Conservation (phyloP, 257 asterid species). For the Asclepias syriaca region DNA sequence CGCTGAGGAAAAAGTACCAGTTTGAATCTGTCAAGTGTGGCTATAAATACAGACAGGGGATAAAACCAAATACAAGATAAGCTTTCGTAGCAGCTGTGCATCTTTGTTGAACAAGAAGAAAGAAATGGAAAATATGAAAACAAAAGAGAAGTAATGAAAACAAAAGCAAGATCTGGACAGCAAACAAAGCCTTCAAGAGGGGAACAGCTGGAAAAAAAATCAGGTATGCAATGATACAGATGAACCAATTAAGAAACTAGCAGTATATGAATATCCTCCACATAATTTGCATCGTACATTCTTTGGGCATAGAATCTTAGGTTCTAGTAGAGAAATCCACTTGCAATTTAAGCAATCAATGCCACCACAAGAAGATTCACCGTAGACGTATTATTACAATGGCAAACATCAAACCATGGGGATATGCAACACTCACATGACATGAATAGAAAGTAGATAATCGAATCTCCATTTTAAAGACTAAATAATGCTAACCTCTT, state of each 20-base stretch:
- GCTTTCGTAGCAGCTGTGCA: background rate
- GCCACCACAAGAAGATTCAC: background rate
- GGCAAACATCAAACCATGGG: background rate
- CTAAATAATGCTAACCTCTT: slow-evolving; percentile 49
- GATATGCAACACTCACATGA: background rate
- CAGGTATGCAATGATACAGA: background rate
- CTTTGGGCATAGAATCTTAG: background rate
- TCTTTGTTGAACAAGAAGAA: background rate
- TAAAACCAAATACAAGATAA: background rate
- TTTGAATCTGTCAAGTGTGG: slow-evolving; percentile 33
- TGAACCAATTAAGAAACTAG: background rate
- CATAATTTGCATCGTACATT: background rate
- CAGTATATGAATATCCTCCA: background rate
- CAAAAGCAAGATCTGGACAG: background rate
- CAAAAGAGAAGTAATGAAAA: too few relatives aligned
- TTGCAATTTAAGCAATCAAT: background rate
- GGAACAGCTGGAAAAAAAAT: background rate
- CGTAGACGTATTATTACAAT: background rate
- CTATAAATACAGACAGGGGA: slow-evolving; percentile 6
- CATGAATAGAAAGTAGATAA: background rate
- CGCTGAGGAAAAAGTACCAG: slow-evolving; percentile 43
- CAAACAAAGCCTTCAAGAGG: background rate
- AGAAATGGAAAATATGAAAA: too few relatives aligned
- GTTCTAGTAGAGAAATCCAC: background rate
- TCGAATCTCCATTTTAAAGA: background rate